Evolutionary conservation across 805 yeast genomes (phyloP).

Genomic region (Ogataea allantospora): DNA sequence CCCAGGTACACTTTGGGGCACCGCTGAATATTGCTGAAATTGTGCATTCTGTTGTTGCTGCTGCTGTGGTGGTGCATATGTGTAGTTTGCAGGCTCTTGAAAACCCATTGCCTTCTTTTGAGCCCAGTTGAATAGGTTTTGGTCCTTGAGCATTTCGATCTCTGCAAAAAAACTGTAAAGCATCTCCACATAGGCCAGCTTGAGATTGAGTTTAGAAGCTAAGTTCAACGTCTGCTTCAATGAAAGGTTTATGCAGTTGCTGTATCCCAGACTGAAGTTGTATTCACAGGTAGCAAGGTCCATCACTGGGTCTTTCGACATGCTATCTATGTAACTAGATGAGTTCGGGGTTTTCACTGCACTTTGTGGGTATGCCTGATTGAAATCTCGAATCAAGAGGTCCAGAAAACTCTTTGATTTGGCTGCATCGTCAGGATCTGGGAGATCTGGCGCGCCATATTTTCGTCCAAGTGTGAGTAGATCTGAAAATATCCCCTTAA

Average conservation of each 20-base stretch:
- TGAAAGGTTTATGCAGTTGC: conserved; percentile 19
- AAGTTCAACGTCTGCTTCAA: conserved; percentile 21
- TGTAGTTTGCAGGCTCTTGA: neutral
- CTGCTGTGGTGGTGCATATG: conserved; percentile 3
- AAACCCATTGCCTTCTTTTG: conserved; percentile 5
- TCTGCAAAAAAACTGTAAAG: conserved; percentile 24
- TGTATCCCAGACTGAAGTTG: conserved; percentile 21
- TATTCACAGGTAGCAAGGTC: conserved; percentile 22
- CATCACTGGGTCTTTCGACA: conserved; percentile 8
- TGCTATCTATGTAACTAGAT: conserved; percentile 2
- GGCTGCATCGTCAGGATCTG: conserved; percentile 19
- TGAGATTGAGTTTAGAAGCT: conserved; percentile 14
- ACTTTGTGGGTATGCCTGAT: conserved; percentile 21
- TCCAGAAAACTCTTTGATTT: conserved; percentile 18
- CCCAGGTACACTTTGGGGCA: neutral
- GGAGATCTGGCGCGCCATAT: conserved; percentile 29
- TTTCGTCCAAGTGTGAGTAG: conserved; percentile 22
- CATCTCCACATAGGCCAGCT: conserved; percentile 24
- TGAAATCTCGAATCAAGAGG: conserved; percentile 22
- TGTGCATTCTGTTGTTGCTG: conserved; percentile 7
- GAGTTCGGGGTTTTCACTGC: conserved; percentile 13
- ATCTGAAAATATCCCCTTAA: conserved; percentile 25
- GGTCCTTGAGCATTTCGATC: conserved; percentile 16
- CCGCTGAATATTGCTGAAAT: conserved; percentile 9
- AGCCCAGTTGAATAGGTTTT: conserved; percentile 24